Base-by-base conservation (phyloP, 441 rosid species). In the Kokia cookei region DNA sequence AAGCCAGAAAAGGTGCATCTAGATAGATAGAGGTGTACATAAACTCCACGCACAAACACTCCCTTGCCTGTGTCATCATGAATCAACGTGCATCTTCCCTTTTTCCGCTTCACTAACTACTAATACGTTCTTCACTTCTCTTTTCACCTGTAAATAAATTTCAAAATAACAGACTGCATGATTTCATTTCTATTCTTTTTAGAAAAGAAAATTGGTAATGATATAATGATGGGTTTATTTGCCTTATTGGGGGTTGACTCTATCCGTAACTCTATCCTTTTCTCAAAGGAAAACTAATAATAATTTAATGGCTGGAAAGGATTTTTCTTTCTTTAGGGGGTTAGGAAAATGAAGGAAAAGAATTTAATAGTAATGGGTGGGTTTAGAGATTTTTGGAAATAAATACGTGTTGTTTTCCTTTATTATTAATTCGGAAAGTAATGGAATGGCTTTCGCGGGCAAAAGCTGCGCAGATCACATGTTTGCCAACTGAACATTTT, bases 381-480 rank as follows among this genome's bases (percentile, higher is more conserved):
- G 15, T 24, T 5, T 47, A 24, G 43, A 9, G 71, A 17, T 5
- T 9, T 66, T 47, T 26, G 58, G n/a, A 26, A 53, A 26, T 19
- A 65, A 47, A 29, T 47, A 14, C 13, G 8, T 26, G 32, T 47
- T 47, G 71, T 48, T 68, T 9, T 27, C 37, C 2, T 27, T 48
- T 32, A 17, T 27, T 50, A 17, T n/a, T 10, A 69, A 53, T 32
- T 69, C 24, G 74, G 50, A 15, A 71, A 22, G 64, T 13, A 58
- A 2, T 4, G 77, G 75, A 43, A 11, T 32, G 67, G 40, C 24
- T 58, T 42, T 65, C 26, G 19, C 61, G 73, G 73, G 78, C 79
- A 80, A 84, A 85, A 75, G 84, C 88, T 82, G 84, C 78, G 29
- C 6, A 74, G 14, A 12, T 71, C 88, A 85, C 88, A 80, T 82